Conservation (phyloP, 139 green algal genomes). For the Mychonastes homosphaera region DNA sequence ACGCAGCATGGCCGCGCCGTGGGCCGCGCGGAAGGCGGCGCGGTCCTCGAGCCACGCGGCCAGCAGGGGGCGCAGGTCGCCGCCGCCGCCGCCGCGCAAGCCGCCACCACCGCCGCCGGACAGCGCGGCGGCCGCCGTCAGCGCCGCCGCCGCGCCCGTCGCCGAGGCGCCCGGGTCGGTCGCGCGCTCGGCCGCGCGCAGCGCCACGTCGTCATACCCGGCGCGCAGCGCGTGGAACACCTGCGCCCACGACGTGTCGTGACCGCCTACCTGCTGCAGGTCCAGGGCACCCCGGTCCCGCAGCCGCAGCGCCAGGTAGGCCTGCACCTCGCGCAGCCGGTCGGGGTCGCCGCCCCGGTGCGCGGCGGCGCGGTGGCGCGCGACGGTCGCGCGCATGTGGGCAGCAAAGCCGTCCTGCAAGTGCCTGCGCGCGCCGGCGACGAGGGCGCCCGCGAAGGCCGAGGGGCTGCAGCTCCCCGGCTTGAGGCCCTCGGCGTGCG, state of each 20-base stretch:
- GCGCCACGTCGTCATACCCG: conserved; percentile 47
- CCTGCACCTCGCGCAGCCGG: conserved; percentile 45
- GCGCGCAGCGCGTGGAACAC: conserved; percentile 61
- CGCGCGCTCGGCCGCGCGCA: conserved; percentile 33
- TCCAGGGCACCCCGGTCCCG: conserved; percentile 47
- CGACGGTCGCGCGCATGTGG: conserved; percentile 54
- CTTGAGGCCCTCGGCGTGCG: conserved; percentile 12
- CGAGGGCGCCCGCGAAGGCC: conserved; percentile 12
- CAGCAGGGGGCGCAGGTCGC: conserved; percentile 19
- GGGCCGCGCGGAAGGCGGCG: conserved; percentile 19
- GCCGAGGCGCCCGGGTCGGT: conserved; percentile 17
- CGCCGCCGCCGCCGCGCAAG: not conserved
- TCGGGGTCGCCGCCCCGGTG: conserved; percentile 49
- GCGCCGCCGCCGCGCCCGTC: conserved; percentile 1
- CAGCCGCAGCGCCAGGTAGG: conserved; percentile 37
- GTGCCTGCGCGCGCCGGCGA: conserved; percentile 35
- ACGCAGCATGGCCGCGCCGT: conserved; percentile 19
- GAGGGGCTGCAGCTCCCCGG: not conserved
- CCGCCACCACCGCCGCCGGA: not conserved
- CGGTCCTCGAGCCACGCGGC: conserved; percentile 27
- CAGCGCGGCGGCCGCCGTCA: not conserved
- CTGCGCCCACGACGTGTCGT: conserved; percentile 62
- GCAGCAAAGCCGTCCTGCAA: conserved; percentile 44
- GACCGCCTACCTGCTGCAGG: conserved; percentile 50
- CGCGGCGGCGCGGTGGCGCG: conserved; percentile 40